Evolutionary conservation across 2,329 filamentous ascomycete genomes (phyloP).

Genomic region (Capronia americana): DNA sequence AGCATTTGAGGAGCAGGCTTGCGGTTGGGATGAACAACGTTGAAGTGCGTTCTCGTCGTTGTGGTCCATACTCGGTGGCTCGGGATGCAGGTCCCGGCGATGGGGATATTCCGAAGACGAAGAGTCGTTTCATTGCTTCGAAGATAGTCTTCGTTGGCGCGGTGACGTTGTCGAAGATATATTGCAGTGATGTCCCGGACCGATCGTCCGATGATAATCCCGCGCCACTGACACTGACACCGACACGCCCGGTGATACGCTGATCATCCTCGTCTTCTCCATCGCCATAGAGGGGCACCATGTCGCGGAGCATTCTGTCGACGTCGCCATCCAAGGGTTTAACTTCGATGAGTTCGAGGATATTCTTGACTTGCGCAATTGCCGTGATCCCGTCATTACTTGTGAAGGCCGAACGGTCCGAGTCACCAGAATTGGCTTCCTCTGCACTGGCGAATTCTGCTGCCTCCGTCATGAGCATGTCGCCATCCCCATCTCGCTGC

Average conservation of each 20-base stretch:
- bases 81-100: background rate
- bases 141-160: slow-evolving; percentile 27
- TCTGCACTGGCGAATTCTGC: background rate
- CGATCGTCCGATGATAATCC: background rate
- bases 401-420: background rate
- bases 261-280: slow-evolving; percentile 5
- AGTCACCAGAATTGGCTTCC: background rate
- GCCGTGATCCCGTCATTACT: slow-evolving; percentile 43
- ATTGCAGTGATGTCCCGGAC: background rate
- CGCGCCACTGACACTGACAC: background rate
- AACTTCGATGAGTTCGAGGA: slow-evolving; percentile 51
- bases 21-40: slow-evolving; percentile 26
- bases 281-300: slow-evolving; percentile 16
- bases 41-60: background rate
- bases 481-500: slow-evolving; percentile 12
- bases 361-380: slow-evolving; percentile 54
- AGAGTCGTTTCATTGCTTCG: slow-evolving; percentile 22
- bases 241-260: background rate
- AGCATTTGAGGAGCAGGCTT: slow-evolving; percentile 32
- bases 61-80: background rate
- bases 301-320: slow-evolving; percentile 14
- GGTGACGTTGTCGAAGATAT: slow-evolving; percentile 36
- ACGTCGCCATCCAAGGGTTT: slow-evolving; percentile 18
- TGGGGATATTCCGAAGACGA: slow-evolving; percentile 20
- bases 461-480: slow-evolving; percentile 5